These are phyloP conservation scores for Bondarzewia mesenterica DNA, from an alignment of 1,284 basidiomycete species.

Conservation along the genomic window DNA sequence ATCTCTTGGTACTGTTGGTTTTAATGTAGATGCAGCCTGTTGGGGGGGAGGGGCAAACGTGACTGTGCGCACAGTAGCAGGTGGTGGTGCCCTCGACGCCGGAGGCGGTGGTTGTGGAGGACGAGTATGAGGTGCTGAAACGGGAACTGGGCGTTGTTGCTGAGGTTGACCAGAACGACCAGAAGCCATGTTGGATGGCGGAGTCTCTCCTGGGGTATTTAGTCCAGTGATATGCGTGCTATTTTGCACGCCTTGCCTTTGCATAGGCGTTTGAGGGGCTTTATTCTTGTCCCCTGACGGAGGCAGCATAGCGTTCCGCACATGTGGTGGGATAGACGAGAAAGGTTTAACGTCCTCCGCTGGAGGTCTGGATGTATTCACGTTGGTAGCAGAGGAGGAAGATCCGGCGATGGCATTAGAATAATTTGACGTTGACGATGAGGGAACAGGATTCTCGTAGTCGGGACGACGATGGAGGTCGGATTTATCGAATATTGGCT, in stretches of 20 bases:
- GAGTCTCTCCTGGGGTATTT: conserved; percentile 1
- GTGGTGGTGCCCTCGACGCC: neutral
- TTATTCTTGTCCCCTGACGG: conserved; percentile 17
- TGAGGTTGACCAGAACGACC: neutral
- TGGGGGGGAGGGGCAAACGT: neutral
- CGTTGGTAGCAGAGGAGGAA: neutral
- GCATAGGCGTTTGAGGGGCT: neutral
- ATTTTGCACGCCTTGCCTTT: neutral
- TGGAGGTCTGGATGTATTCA: neutral
- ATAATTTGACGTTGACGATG: conserved; percentile 6
- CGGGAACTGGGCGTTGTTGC: neutral
- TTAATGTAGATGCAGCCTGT: neutral
- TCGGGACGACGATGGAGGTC: conserved; percentile 76
- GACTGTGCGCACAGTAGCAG: neutral
- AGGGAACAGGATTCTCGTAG: conserved; percentile 37
- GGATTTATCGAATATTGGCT: conserved; percentile 70
- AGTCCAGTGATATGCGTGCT: neutral
- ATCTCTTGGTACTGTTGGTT: neutral
- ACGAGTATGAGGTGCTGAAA: neutral
- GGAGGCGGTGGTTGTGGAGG: neutral
- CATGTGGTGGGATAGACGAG: conserved; percentile 7
- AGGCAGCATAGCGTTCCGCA: conserved; percentile 12
- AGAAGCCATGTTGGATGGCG: neutral
- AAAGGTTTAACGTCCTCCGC: conserved; percentile 3
- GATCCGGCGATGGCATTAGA: conserved; percentile 8